Base-by-base conservation (phyloP, 2,329 filamentous ascomycete species). In the Phaeosphaeriaceae sp. region DNA sequence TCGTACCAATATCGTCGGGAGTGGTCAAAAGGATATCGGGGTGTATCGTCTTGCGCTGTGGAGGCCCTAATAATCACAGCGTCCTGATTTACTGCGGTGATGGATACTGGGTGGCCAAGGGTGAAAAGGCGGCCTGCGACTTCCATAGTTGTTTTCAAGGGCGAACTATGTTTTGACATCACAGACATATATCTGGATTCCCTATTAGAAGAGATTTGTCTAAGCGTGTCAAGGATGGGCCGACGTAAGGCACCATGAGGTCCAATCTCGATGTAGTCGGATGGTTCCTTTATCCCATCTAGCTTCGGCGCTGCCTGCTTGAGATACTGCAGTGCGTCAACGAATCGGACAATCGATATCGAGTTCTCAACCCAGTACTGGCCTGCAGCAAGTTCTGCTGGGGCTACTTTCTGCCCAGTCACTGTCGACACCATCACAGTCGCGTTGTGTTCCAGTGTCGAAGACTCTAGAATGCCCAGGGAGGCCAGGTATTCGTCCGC, bases 281-380 rank as follows among this genome's bases (percentile, higher is more conserved):
- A 73, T 7, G 70, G 47, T 2, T 60, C 7, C 15, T 47, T 32
- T 9, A 52, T 34, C 4, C 23, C 21, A 26, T 28, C 32, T 7
- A 43, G 7, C 13, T 42, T 39, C 12, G 20, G 28, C 4, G 17
- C 20, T 12, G 29, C 30, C 17, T 37, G 21, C 7, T 12, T 15
- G 21, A 38, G 13, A 20, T 32, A 42, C 17, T 32, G n/a, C 15
- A 58, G 7, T 2, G 55, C 42, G 13, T 51, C 46, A 0, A 55
- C 67, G n/a, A 78, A 66, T 12, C 56, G 54, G 5, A 73, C 74
- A 5, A 68, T 69, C 2, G 52, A 63, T 4, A 73, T 36, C 56
- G 73, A 72, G 51, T 75, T 76, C 9, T 63, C 48, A 4, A 65
- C 49, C 72, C 73, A 75, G 47, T 75, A 42, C 5, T 16, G 16